Evolutionary conservation across 2,329 filamentous ascomycete species (phyloP), one percentile per base, ranked within the genome.

Genomic region (Venturiaceae sp.): DNA sequence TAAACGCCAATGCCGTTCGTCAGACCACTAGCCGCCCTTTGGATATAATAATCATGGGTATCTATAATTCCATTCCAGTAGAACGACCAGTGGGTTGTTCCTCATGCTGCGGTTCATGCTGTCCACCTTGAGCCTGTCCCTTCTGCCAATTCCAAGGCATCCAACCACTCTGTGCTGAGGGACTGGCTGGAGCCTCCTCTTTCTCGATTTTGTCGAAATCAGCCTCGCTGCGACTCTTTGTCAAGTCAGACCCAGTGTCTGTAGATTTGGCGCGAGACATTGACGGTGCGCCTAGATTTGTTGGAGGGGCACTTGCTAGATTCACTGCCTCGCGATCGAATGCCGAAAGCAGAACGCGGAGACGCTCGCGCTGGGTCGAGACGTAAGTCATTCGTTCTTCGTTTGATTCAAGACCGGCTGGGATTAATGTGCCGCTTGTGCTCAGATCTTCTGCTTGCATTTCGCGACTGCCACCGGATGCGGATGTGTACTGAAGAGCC

Each of bases 201-300:
- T 68, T 84, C 62, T 94, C 88, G 64, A 95, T 89, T 69, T 90
- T 88, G 67, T 95, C 91, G 67, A 96, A 96, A 65, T 95, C 92
- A 21, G 82, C 83, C 69, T 96, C 91, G 70, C 89, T 95, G 63
- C 85, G 84, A 67, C 88, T 92, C 75, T 92, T 92, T 65, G 83
- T 86, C 66, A 95, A 74, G 3, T 77, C 83, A 61, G 70, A 66
- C 79, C 81, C 58, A 14, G 44, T 8, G 26, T 41, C 50, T 32
- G 72, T 55, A 71, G 70, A 63, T 77, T 78, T 52, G 77, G 70
- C n/a, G 79, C 76, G 61, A 69, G 76, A 76, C 60, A 75, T 70
- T 32, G 46, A 26, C 3, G 37, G 7, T 28, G 19, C 47, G 26
- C 64, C 63, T 16, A 50, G 44, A n/a, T 50, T 50, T 9, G 44